Conservation (phyloP, 306 rosid species). For the Gillenia trifoliata region DNA sequence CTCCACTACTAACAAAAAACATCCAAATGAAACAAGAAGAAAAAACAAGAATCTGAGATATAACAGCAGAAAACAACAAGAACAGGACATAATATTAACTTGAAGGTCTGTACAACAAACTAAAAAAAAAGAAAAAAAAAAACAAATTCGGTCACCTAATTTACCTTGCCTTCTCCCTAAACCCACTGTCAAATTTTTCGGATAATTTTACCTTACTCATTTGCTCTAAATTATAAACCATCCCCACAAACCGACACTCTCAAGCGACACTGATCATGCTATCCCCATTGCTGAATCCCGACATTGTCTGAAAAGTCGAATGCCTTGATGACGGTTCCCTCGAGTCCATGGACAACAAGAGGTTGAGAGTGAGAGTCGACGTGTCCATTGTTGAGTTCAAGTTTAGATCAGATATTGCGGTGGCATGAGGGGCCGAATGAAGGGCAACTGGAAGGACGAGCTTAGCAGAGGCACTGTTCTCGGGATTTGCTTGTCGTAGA, state of each 20-base stretch:
- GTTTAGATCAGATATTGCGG: slow-evolving; percentile 29
- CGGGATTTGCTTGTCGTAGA: slow-evolving; percentile 45
- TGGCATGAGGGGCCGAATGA: slow-evolving; percentile 27
- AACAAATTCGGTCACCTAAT: slow-evolving; percentile 40
- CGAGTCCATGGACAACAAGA: slow-evolving; percentile 64
- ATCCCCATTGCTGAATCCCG: slow-evolving; percentile 70
- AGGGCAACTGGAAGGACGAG: slow-evolving; percentile 34
- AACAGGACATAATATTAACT: slow-evolving; percentile 39
- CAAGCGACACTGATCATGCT: slow-evolving; percentile 68
- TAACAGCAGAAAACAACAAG: slow-evolving; percentile 29
- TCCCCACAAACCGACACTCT: slow-evolving; percentile 17
- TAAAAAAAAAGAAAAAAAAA: slow-evolving; percentile 21
- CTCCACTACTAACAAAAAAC: slow-evolving; percentile 36
- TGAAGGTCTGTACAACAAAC: slow-evolving; percentile 59
- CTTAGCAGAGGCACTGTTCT: slow-evolving; percentile 26
- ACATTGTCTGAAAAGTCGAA: slow-evolving; percentile 48
- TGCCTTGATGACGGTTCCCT: slow-evolving; percentile 56
- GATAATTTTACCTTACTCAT: slow-evolving; percentile 28
- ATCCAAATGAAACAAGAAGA: slow-evolving; percentile 7
- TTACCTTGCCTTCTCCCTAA: slow-evolving; percentile 27
- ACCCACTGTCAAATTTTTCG: slow-evolving; percentile 31
- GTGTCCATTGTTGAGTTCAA: slow-evolving; percentile 43
- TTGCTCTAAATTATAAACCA: slow-evolving; percentile 30
- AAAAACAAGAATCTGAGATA: slow-evolving; percentile 39
- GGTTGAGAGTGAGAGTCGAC: slow-evolving; percentile 63